These are phyloP conservation scores for Mycena metata DNA, from an alignment of 768 basidiomycete species.

Conservation along the genomic window DNA sequence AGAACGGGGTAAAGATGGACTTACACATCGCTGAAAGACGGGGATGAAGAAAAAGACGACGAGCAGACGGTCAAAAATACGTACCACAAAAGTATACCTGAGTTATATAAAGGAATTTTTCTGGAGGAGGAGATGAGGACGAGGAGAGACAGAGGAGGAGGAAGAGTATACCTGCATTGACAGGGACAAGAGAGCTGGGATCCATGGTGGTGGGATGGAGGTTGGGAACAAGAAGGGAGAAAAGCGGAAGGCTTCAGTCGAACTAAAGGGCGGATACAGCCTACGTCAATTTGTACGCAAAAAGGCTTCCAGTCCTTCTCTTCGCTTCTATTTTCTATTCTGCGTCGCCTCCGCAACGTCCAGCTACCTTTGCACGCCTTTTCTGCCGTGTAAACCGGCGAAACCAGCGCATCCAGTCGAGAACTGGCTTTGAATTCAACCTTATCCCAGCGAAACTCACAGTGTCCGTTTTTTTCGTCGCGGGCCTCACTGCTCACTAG, in stretches of 20 bases:
- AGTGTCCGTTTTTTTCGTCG: not conserved
- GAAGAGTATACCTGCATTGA: conserved; percentile 33
- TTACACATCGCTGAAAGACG: conserved; percentile 77
- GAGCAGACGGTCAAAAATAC: conserved; percentile 51
- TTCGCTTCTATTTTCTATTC: conserved; percentile 32
- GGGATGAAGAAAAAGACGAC: conserved; percentile 46
- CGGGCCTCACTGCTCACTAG: conserved; percentile 13
- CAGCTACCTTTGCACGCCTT: conserved; percentile 25
- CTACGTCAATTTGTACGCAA: conserved; percentile 27
- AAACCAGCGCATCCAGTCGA: conserved; percentile 8
- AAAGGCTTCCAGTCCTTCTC: conserved; percentile 20
- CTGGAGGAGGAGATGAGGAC: conserved; percentile 63
- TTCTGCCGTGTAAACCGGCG: conserved; percentile 28
- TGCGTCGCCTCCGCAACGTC: conserved; percentile 36
- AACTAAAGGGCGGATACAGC: conserved; percentile 26
- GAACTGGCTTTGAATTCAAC: not conserved
- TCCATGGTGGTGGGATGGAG: conserved; percentile 46
- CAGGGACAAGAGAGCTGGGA: conserved; percentile 36
- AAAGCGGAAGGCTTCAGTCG: conserved; percentile 12
- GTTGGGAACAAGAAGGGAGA: conserved; percentile 41
- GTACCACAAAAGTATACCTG: conserved; percentile 90
- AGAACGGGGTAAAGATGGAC: conserved; percentile 35
- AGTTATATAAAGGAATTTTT: conserved; percentile 74
- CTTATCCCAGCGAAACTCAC: not conserved
- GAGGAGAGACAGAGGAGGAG: not conserved